Evolutionary conservation across 768 basidiomycete species (phyloP), one percentile per base, ranked within the genome.

Genomic region (Crassisporium funariophilum): DNA sequence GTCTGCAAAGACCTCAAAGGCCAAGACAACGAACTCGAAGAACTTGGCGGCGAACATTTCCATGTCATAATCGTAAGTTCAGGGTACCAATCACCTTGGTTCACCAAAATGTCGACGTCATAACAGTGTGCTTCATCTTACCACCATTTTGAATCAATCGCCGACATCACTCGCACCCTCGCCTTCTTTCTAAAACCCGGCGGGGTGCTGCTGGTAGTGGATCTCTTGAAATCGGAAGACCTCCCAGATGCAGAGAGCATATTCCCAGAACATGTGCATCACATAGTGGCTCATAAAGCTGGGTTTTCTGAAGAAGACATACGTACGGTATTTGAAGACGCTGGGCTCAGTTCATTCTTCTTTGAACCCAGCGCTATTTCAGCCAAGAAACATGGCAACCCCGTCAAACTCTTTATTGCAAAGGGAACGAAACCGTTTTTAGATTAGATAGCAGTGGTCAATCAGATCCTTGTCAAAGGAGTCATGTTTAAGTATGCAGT

Each of bases 21-120:
- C 5, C 61, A 58, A 33, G 72, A 71, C 17, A 68, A 63, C 2
- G 78, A 81, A 52, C 68, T 86, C 5, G 69, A 63, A 2, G 78
- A 81, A 52, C 68, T 86, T 6, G 72, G 72, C 11, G 79, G 74
- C 4, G 60, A 63, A 44, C 76, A 73, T 42, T 91, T 90, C 52
- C 87, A 92, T 59, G 74, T 88, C 31, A 69, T 88, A 47, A 76
- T 84, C 5, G 89, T 91, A 59, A 57, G 86, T 56, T 8, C 13
- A 13, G 6, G 19, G 25, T 11, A 21, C 35, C 4, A 17, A 19
- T 27, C 24, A 37, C 31, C 13, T 15, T 13, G 31, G 27, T n/a
- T 16, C 16, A 27, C 22, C n/a, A n/a, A n/a, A 39, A 17, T 12
- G 5, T 24, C 21, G 5, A 24, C 17, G 34, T 20, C 22, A 13